Evolutionary conservation across 2,329 filamentous ascomycete genomes (phyloP).

Genomic region (Acephala macrosclerotiorum): DNA sequence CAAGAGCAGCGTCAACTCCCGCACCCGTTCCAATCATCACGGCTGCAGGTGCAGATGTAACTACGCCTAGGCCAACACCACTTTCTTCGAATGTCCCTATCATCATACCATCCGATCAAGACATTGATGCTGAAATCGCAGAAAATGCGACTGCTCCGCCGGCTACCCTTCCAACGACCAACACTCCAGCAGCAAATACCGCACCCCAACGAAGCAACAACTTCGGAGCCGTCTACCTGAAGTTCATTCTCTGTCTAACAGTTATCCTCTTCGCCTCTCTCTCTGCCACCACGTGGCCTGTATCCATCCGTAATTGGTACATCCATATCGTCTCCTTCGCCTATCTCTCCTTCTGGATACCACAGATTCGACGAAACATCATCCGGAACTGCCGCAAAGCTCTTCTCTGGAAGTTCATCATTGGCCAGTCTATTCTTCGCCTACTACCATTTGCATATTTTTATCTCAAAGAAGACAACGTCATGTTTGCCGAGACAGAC

Average conservation of each 20-base stretch:
- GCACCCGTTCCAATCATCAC: slow-evolving; percentile 38
- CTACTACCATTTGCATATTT: slow-evolving; percentile 87
- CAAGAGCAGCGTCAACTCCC: slow-evolving; percentile 37
- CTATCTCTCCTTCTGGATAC: slow-evolving; percentile 91
- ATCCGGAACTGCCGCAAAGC: slow-evolving; percentile 91
- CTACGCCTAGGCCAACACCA: slow-evolving; percentile 19
- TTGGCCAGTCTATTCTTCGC: slow-evolving; percentile 82
- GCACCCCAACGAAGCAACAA: slow-evolving; percentile 43
- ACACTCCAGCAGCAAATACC: slow-evolving; percentile 39
- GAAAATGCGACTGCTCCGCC: slow-evolving; percentile 46
- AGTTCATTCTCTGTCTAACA: slow-evolving; percentile 63
- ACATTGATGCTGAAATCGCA: slow-evolving; percentile 66
- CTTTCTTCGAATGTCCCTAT: slow-evolving; percentile 49
- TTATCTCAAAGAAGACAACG: slow-evolving; percentile 78
- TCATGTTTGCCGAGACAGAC: slow-evolving; percentile 79
- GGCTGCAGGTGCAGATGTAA: slow-evolving; percentile 35
- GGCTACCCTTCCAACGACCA: slow-evolving; percentile 38
- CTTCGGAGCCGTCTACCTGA: slow-evolving; percentile 63
- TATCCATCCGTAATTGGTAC: slow-evolving; percentile 60
- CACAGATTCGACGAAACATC: slow-evolving; percentile 90
- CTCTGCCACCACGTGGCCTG: slow-evolving; percentile 67
- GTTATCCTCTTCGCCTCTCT: slow-evolving; percentile 65
- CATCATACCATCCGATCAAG: slow-evolving; percentile 69
- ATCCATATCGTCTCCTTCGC: slow-evolving; percentile 70
- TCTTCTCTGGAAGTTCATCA: slow-evolving; percentile 88